Conservation (phyloP, 2,329 filamentous ascomycete species). For the Xylaria sp. region DNA sequence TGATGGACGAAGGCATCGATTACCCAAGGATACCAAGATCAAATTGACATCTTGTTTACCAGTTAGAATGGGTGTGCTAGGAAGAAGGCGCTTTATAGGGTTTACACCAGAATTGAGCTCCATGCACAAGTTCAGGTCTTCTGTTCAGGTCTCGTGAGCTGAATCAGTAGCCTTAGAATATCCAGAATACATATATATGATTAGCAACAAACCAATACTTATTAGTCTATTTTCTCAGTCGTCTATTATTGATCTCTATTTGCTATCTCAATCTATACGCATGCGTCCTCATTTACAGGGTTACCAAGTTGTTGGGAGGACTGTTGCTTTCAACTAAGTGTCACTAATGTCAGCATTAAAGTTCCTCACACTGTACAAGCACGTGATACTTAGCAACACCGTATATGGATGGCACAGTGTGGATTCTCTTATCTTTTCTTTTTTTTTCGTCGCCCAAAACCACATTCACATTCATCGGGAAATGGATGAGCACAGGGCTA, state of each 20-base stretch:
- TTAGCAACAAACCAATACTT: too few relatives aligned
- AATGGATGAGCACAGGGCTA: conserved; percentile 50
- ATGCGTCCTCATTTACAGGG: not conserved
- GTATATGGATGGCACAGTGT: conserved; percentile 28
- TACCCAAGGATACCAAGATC: not conserved
- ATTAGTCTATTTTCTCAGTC: too few relatives aligned
- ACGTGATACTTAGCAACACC: conserved; percentile 30
- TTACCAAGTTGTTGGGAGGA: not conserved
- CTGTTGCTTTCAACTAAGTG: not conserved
- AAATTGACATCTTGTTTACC: not conserved
- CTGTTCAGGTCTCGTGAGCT: not conserved
- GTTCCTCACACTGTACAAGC: conserved; percentile 16
- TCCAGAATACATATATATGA: not conserved
- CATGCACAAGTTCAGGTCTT: not conserved
- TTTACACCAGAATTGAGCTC: not conserved
- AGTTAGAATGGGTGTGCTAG: not conserved
- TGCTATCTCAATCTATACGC: too few relatives aligned
- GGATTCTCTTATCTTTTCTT: conserved; percentile 16
- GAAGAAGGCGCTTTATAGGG: not conserved
- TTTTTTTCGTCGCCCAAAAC: conserved; percentile 18
- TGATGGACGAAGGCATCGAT: not conserved
- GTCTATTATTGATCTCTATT: too few relatives aligned
- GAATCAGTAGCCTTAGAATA: not conserved
- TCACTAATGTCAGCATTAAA: not conserved
- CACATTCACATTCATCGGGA: conserved; percentile 26